Evolutionary conservation across 2,329 filamentous ascomycete genomes (phyloP), one percentile per base, ranked within the genome.

Genomic region (Verruconis gallopava): DNA sequence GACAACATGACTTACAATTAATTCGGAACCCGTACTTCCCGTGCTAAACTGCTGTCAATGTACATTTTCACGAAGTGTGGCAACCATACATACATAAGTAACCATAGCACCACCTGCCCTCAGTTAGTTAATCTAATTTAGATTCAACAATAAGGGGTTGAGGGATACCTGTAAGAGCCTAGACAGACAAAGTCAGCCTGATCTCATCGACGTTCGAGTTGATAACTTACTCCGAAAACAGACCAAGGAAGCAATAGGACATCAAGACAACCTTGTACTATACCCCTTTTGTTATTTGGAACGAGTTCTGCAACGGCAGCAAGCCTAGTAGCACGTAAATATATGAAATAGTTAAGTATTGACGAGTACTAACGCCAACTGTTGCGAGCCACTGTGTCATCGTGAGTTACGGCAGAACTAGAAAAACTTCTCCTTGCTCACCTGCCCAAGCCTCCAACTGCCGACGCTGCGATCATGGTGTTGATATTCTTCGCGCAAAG

Each of bases 231-330:
- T 13, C 44, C 43, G 28, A 45, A 43, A 15, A 45, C 20, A 15
- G 33, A 13, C 44, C 44, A 46, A 9, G 42, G 42, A 11, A 46
- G 21, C 6, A 33, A 44, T 12, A 37, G 35, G 21, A 46, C 21
- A 36, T 45, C 44, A 20, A 46, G 36, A 17, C 12, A 17, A 18
- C 42, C 44, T 40, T 46, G 44, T 4, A 33, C 43, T 18, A 15
- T 18, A 15, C 43, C 43, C 6, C 43, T 40, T 13, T 45, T 40
- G 14, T 40, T 38, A 20, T 46, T 46, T 1, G 41, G 21, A 11
- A 46, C 44, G 13, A 46, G 19, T 20, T 46, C 44, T 3, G 33
- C 38, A 21, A 39, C 36, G 13, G 20, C 37, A 14, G 43, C 22
- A 21, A 46, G 21, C 6, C 25, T 30, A 30, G 6, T 32, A 32